These are phyloP conservation scores for Dictyostelium discoideum DNA, from an alignment of 78 protist species.

Conservation along the genomic window dicty_2.7 NC_007089.4:5918001-5918500, in stretches of 20 bases:
- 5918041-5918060: not conserved
- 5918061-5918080: not conserved
- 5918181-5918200: slow-evolving; percentile 32
- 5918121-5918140: slow-evolving; percentile 38
- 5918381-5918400: too few species aligned
- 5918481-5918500: too few species aligned
- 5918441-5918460: too few species aligned
- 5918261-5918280: too few species aligned
- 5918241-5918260: slow-evolving; percentile 18
- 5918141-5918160: slow-evolving; percentile 41
- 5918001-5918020: not conserved
- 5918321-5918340: too few species aligned
- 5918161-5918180: slow-evolving; percentile 22
- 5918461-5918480: too few species aligned
- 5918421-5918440: too few species aligned
- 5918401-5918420: too few species aligned
- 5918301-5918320: too few species aligned
- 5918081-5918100: not conserved
- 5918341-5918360: too few species aligned
- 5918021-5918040: not conserved
- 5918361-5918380: too few species aligned
- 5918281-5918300: too few species aligned
- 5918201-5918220: not conserved
- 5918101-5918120: not conserved
- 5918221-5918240: slow-evolving; percentile 5